Base-by-base conservation (phyloP, 306 rosid genomes). In the Lathyrus tuberosus region DNA sequence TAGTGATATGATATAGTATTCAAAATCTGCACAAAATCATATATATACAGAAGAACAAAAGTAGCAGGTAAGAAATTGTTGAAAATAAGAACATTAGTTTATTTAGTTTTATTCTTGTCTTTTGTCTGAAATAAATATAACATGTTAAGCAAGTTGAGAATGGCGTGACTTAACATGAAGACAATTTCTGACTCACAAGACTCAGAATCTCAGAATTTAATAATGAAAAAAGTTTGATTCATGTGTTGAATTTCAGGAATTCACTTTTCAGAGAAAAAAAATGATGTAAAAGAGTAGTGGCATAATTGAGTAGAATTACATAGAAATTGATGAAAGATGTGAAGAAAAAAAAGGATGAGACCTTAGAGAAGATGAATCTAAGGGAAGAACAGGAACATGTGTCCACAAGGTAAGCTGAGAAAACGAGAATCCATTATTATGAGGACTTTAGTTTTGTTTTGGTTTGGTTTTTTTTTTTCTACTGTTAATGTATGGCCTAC, bases 111-210 rank as follows among this genome's bases (percentile, higher is more conserved):
- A 62, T 53, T 65, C 4, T n/a, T 11, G 58, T 67, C 57, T 65
- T 64, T 75, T 17, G 53, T 57, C 12, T 59, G 49, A 78, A 79
- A 70, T 59, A 64, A 79, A 64, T 77, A 69, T 76, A 53, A 77
- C 79, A 64, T 68, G 67, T 52, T 75, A 26, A 63, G 71, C 81
- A 82, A 69, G 76, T 86, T 84, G 80, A 65, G 78, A 62, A 70
- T 76, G 75, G 65, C 54, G 77, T 81, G 82, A 71, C 70, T 65
- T 73, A 76, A 83, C 74, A 80, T 70, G 85, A 74, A 22, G 84
- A 81, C 90, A 86, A 62, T 44, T 67, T 81, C 92, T 84, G 94
- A 88, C 85, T 85, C 87, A 73, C 81, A 86, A 89, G 73, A 86
- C 70, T 81, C 76, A 74, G 95, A 90, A 90, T 85, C 82, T 75